These are phyloP conservation scores for Naegleria lovaniensis DNA, from an alignment of 208 protist species.

Conservation along the genomic window DNA sequence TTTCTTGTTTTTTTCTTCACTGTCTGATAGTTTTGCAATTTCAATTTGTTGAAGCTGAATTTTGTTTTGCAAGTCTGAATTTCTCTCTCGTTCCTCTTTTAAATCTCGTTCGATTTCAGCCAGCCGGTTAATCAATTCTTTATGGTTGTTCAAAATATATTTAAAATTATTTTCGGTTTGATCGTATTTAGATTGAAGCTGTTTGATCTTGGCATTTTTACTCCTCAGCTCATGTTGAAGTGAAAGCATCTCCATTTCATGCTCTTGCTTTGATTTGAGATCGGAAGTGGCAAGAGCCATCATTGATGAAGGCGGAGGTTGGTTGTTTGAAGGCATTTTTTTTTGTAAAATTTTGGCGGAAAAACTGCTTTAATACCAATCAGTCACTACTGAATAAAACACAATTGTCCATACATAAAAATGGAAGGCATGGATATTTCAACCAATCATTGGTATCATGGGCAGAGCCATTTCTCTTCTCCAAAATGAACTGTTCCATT, in stretches of 20 bases:
- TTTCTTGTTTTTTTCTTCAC: not conserved
- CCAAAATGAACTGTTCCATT: not conserved
- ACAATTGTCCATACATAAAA: not conserved
- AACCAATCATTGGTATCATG: not conserved
- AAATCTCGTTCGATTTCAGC: not conserved
- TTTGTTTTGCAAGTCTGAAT: not conserved
- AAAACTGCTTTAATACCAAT: too few relatives aligned
- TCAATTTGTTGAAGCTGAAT: not conserved
- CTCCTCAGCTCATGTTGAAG: not conserved
- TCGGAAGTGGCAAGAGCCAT: not conserved
- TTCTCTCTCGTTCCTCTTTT: not conserved
- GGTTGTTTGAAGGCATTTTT: too few relatives aligned
- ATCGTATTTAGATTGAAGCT: not conserved
- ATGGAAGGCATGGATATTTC: not conserved
- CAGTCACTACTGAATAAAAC: not conserved
- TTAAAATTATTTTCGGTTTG: not conserved
- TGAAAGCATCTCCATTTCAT: not conserved
- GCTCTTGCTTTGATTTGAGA: not conserved
- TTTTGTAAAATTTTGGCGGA: too few relatives aligned
- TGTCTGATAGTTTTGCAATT: not conserved
- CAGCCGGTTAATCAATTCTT: not conserved
- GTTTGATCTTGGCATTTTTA: not conserved
- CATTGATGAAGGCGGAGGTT: too few relatives aligned
- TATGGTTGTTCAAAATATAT: not conserved
- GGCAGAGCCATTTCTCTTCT: not conserved